Conservation (phyloP, 768 basidiomycete species). For the Crepidotus variabilis region DNA sequence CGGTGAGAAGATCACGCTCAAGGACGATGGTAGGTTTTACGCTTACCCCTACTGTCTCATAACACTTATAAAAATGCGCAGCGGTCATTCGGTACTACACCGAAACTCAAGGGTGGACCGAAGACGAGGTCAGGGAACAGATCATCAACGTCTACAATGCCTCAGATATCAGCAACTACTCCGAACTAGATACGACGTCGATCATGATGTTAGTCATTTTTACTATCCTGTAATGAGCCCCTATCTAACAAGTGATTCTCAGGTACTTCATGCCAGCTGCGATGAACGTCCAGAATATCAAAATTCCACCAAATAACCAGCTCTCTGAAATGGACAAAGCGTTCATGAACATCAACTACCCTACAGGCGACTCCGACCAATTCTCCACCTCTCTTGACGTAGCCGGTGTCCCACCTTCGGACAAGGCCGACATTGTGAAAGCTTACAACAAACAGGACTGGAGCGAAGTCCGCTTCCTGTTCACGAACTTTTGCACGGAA, state of each 20-base stretch:
- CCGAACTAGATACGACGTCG: conserved; percentile 10
- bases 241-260: not conserved
- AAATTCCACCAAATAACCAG: conserved; percentile 11
- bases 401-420: conserved; percentile 1
- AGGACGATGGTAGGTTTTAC: conserved; percentile 9
- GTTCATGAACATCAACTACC: conserved; percentile 16
- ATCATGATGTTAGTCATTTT: conserved; percentile 15
- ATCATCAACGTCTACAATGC: conserved; percentile 12
- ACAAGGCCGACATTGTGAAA: not conserved
- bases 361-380: not conserved
- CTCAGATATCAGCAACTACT: conserved; percentile 11
- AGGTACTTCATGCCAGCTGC: conserved; percentile 18
- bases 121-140: conserved; percentile 4
- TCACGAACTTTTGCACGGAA: conserved; percentile 8
- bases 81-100: conserved; percentile 10
- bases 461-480: conserved; percentile 8
- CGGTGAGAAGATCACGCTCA: conserved; percentile 10
- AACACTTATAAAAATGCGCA: not conserved
- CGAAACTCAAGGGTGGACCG: conserved; percentile 10
- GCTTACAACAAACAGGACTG: conserved; percentile 3
- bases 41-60: not conserved
- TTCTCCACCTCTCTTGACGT: conserved; percentile 5
- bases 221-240: not conserved
- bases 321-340: conserved; percentile 15
- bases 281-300: conserved; percentile 9